phyloP scores from a whole-genome alignment of 192 early-diverging fungal genomes.

The Rhizoclosmatium sp. region DNA sequence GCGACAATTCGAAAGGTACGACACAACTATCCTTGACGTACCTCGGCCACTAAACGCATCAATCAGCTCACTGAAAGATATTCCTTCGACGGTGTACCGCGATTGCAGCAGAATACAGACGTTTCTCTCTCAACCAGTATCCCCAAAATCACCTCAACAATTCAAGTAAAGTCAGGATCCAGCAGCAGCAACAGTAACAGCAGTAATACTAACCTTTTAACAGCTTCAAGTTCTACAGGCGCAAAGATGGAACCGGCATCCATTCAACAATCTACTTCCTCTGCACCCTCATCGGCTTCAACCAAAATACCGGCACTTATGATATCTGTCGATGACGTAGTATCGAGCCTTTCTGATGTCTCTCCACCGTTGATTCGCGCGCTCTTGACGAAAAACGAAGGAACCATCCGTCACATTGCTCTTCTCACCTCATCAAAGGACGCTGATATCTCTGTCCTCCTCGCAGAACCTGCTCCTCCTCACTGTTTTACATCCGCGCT shows the following conservation, averaged over 20 bases:
- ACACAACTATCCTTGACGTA: too few species aligned
- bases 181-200: too few species aligned
- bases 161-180: too few species aligned
- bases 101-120: background rate
- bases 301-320: background rate
- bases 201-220: too few species aligned
- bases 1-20: too few species aligned
- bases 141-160: too few species aligned
- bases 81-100: background rate
- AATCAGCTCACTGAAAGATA: too few species aligned
- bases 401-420: background rate
- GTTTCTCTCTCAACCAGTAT: too few species aligned
- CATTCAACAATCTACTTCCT: background rate
- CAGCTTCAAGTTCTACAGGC: too few species aligned
- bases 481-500: background rate
- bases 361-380: background rate
- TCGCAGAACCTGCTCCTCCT: background rate
- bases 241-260: too few species aligned
- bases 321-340: background rate
- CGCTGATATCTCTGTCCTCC: background rate
- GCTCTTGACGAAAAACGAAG: background rate
- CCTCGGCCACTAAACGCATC: too few species aligned
- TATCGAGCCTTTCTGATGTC: background rate
- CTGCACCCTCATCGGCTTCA: background rate
- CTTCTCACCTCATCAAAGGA: background rate